Base-by-base conservation (phyloP, 306 rosid genomes). In the Cicer judaicum region DNA sequence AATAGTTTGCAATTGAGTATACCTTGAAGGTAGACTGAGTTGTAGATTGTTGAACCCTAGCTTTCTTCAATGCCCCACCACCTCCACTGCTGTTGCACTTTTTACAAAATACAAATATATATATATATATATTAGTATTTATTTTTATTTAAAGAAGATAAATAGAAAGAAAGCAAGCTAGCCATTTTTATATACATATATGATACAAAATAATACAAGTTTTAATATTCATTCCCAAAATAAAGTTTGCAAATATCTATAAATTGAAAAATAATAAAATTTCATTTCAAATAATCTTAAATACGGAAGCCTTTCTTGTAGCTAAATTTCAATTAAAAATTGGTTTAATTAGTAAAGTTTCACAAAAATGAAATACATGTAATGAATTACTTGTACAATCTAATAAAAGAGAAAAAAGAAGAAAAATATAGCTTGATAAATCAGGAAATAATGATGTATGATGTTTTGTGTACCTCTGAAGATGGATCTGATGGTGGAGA, bases 21-120 rank as follows among this genome's bases (percentile, higher is more conserved):
- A 94, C 99, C 99, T 95, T 95, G 91, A 95, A 85, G 68, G 92
- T 90, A 18, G 96, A 48, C 67, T 88, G 97, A 72, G 84, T 80
- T 80, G 98, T 84, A 66, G 97, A 87, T 10, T 89, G 62, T 61
- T 90, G 97, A 92, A 90, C 92, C 88, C 98, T 92, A 70, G 98
- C 96, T 87, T 92, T 95, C 93, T 95, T 95, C 11, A 63, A 42
- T 77, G 96, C 87, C 90, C 98, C 99, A 82, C 95, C 97, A 83
- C 34, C 84, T 81, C 79, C 83, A 86, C 75, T 83, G 85, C 93
- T 95, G 80, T 95, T 90, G 72, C 98, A 82, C 99, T 94, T 64
- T 34, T 60, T 10, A 34, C 43, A 15, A 14, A 21, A n/a, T n/a
- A n/a, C n/a, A n/a, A n/a, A n/a, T n/a, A n/a, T n/a, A n/a, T n/a